Base-by-base conservation (phyloP, 345 rosid species). In the Luvunga scandens region DNA sequence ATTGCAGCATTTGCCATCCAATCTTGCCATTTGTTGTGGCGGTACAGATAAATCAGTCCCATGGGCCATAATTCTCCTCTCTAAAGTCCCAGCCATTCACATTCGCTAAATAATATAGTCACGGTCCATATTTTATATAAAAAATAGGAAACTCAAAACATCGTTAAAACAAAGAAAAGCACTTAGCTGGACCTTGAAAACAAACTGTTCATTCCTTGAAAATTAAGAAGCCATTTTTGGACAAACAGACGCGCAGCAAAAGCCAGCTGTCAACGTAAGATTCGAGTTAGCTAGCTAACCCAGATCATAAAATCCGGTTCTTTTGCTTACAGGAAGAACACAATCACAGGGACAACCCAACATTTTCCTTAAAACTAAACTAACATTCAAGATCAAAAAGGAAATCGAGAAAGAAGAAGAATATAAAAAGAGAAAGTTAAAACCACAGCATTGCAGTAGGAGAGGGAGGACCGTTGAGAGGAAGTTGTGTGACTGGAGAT, bases 41-140 rank as follows among this genome's bases (percentile, higher is more conserved):
- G 90, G 80, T 79, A 88, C 85, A 81, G 90, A 81, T 76, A 88
- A 85, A 81, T 87, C 89, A 13, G 91, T 88, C 45, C 84, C 92
- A 83, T 84, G 77, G 79, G 88, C 90, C 98, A 91, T 53, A 53
- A 53, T 93, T 77, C 68, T 82, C 81, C 82, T 57, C 56, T 38
- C 78, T 76, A 50, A 45, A 45, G 53, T n/a, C 66, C 36, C 56
- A 14, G 22, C 53, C 36, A 39, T n/a, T 5, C 34, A 55, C 42
- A 39, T n/a, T 5, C 33, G 56, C 42, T 30, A 30, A 72, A 75
- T 75, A 45, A 10, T 45, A 13, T 45, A 45, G 50, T 65, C 38
- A 81, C 76, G 78, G 72, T 66, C 84, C 85, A 76, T 82, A 19
- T 57, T 61, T 27, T 21, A 48, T n/a, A n/a, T 31, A 33, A 45